Conservation (phyloP, 495 filamentous ascomycete species). For the Hyaloscypha bicolor region DNA sequence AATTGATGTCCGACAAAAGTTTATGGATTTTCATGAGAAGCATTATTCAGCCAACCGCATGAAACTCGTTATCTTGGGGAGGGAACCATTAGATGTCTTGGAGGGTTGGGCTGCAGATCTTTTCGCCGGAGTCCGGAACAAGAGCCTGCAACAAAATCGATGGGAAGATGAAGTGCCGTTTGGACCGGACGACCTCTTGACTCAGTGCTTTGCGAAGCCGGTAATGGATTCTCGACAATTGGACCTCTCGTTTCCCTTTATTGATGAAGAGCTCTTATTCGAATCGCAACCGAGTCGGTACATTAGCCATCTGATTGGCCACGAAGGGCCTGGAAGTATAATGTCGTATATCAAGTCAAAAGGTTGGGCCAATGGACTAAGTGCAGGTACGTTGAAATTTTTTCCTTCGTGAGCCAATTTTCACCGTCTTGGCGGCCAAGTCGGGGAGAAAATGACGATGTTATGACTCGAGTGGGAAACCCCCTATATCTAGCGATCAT, state of each 20-base stretch:
- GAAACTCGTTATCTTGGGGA: constrained; percentile 90
- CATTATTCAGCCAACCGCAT: constrained; percentile 83
- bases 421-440: constrained; percentile 49
- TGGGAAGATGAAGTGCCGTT: constrained; percentile 79
- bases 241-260: constrained; percentile 85
- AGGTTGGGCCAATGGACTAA: constrained; percentile 90
- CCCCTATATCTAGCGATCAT: neutral
- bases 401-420: constrained; percentile 38
- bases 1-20: constrained; percentile 87
- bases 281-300: constrained; percentile 87
- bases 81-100: constrained; percentile 85
- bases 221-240: constrained; percentile 91
- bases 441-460: neutral
- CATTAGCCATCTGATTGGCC: constrained; percentile 90
- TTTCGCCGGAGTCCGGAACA: constrained; percentile 83
- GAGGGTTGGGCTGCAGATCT: constrained; percentile 87
- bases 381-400: constrained; percentile 68
- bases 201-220: constrained; percentile 90
- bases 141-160: constrained; percentile 76
- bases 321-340: constrained; percentile 96
- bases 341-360: constrained; percentile 93
- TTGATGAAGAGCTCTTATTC: constrained; percentile 84
- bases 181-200: constrained; percentile 66
- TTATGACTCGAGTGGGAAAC: neutral
- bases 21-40: constrained; percentile 85